Evolutionary conservation across 2,329 filamentous ascomycete genomes (phyloP).

Genomic region (Penicillium glabrum): DNA sequence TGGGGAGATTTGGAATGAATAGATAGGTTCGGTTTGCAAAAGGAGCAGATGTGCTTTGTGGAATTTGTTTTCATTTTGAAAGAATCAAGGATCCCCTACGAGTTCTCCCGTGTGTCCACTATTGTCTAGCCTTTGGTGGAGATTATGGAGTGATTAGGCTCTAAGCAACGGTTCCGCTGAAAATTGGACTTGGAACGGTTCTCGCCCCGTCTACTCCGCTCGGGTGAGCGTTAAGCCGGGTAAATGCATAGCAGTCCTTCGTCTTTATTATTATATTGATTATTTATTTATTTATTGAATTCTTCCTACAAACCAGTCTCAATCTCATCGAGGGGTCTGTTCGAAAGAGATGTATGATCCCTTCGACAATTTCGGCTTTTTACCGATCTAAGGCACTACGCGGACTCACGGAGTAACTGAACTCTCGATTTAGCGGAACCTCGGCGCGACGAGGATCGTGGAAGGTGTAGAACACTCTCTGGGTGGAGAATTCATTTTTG

Average conservation of each 20-base stretch:
- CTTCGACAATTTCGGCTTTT: background rate
- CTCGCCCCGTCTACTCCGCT: background rate
- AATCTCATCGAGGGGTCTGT: no score
- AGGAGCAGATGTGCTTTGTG: background rate
- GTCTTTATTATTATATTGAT: background rate
- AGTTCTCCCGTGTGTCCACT: background rate
- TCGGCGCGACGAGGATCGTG: background rate
- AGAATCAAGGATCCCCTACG: background rate
- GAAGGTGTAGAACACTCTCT: background rate
- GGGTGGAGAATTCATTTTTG: conserved; percentile 1
- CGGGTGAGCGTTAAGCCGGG: background rate
- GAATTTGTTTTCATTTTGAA: background rate
- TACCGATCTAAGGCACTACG: background rate
- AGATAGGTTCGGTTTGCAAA: background rate
- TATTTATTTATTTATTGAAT: no score
- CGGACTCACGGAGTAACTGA: background rate
- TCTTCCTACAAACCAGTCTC: no score
- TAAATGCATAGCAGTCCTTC: background rate
- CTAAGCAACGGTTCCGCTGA: background rate
- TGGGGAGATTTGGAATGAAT: background rate
- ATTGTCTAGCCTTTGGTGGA: background rate
- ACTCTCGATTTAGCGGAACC: background rate
- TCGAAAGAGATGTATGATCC: background rate
- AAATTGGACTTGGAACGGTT: background rate
- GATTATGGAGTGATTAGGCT: background rate